Evolutionary conservation across 2,329 filamentous ascomycete species (phyloP).

Genomic region (Mariannaea elegans): DNA sequence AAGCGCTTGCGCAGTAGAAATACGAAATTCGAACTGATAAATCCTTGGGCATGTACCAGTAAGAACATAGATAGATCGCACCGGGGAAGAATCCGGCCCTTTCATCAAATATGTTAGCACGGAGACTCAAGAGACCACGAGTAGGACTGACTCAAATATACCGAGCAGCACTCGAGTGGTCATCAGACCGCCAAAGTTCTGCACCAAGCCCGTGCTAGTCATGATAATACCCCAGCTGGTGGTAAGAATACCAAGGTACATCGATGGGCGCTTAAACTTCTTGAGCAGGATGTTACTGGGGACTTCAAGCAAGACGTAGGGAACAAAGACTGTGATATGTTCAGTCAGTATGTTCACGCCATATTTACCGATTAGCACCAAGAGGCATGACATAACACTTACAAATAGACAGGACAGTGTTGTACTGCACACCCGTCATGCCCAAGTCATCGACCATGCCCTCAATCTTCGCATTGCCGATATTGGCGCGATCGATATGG

Average conservation of each 20-base stretch:
- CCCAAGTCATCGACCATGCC: constrained; percentile 47
- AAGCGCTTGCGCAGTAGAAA: constrained; percentile 80
- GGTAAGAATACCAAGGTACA: constrained; percentile 33
- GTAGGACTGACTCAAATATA: constrained; percentile 61
- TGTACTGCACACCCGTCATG: constrained; percentile 68
- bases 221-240: constrained; percentile 71
- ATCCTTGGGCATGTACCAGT: constrained; percentile 80
- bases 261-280: constrained; percentile 34
- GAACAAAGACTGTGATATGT: constrained; percentile 32
- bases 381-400: constrained; percentile 59
- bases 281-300: constrained; percentile 42
- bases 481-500: constrained; percentile 65
- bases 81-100: constrained; percentile 74
- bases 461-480: constrained; percentile 60
- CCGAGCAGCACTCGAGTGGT: constrained; percentile 72
- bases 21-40: constrained; percentile 77
- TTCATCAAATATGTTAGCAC: not conserved
- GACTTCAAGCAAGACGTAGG: constrained; percentile 36
- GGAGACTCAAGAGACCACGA: not conserved
- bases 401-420: constrained; percentile 64
- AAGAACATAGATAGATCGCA: constrained; percentile 78
- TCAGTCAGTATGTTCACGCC: too few species aligned
- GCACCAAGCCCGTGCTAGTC: constrained; percentile 69
- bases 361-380: too few species aligned
- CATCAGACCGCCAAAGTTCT: constrained; percentile 67